phyloP scores from a whole-genome alignment of 768 basidiomycete genomes.

The Mycena maculata region DNA sequence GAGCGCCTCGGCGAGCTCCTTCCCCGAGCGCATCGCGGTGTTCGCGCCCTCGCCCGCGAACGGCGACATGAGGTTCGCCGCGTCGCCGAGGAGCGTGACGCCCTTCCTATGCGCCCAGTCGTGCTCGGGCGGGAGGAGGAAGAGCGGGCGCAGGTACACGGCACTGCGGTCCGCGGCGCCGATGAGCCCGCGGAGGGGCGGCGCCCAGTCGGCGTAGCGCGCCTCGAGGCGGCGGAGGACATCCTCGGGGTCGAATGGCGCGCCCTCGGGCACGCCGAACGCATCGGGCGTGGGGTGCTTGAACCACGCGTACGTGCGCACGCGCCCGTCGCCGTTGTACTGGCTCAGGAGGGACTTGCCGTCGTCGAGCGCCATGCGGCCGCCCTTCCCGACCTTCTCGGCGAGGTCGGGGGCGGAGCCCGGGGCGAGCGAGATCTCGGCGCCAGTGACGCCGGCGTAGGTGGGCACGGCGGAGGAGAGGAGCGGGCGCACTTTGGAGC shows the following conservation, averaged over 20 bases:
- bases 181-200: neutral
- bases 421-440: slow-evolving; percentile 34
- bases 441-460: slow-evolving; percentile 45
- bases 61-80: neutral
- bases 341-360: slow-evolving; percentile 33
- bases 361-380: slow-evolving; percentile 41
- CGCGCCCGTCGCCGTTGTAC: slow-evolving; percentile 38
- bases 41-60: neutral
- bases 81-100: neutral
- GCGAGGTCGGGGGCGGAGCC: slow-evolving; percentile 37
- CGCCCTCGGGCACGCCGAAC: neutral
- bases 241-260: neutral
- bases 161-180: neutral
- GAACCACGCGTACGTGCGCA: slow-evolving; percentile 22
- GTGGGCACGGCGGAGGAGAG: slow-evolving; percentile 43
- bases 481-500: slow-evolving; percentile 50
- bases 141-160: neutral
- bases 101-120: neutral
- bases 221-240: neutral
- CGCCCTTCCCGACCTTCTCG: slow-evolving; percentile 44
- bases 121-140: neutral
- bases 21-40: neutral
- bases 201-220: neutral
- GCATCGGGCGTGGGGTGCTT: neutral
- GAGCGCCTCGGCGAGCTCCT: neutral